Percentiles rank a stretch among this genome's conserved stretches.
Evolutionary conservation across 495 filamentous ascomycete genomes (phyloP).

Genomic region (Tuber microsphaerosporum): DNA sequence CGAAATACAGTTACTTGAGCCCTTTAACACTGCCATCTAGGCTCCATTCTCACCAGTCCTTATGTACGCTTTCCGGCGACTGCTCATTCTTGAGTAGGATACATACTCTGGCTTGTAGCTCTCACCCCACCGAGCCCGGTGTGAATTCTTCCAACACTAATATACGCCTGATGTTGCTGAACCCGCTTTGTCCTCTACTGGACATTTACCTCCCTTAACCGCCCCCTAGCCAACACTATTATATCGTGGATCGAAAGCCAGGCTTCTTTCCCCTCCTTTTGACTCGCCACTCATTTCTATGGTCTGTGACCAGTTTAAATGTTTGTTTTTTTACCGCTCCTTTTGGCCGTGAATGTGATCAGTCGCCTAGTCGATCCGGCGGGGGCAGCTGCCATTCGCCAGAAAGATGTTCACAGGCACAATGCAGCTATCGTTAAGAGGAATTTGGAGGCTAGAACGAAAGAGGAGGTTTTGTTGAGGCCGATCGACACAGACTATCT

Average conservation of each 20-base stretch:
- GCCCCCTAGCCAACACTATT: neutral
- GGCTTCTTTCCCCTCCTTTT: neutral
- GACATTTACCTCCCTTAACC: neutral
- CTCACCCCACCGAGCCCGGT: neutral
- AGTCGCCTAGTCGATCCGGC: neutral
- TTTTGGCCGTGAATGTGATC: constrained; percentile 7
- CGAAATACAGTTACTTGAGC: neutral
- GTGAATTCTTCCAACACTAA: neutral
- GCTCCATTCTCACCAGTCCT: neutral
- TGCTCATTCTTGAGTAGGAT: neutral
- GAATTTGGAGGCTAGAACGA: neutral
- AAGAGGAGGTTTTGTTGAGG: neutral
- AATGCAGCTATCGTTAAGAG: neutral
- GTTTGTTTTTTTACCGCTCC: constrained; percentile 1
- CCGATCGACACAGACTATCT: constrained; percentile 11
- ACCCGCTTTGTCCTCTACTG: neutral
- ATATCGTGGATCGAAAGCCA: neutral
- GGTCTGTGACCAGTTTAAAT: constrained; percentile 9
- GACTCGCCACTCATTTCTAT: neutral
- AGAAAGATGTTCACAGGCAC: neutral
- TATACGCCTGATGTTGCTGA: neutral
- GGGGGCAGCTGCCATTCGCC: constrained; percentile 5
- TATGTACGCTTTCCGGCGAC: neutral
- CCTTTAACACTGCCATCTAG: neutral
- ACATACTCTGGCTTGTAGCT: neutral